Conservation (phyloP, 2,329 filamentous ascomycete species). For the Plenodomus lindquistii region DNA sequence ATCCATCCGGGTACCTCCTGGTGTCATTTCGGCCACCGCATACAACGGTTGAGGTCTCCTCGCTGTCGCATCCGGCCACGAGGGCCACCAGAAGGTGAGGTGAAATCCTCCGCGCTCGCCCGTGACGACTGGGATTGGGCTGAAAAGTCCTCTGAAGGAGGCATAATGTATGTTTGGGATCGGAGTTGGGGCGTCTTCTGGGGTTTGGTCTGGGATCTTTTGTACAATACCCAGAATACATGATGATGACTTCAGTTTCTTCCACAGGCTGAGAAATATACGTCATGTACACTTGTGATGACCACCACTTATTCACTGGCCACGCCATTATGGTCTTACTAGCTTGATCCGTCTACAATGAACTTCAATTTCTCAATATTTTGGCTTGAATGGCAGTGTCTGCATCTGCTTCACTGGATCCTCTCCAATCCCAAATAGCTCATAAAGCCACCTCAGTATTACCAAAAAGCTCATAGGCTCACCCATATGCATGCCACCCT, state of each 20-base stretch:
- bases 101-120: not conserved
- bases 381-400: conserved; percentile 53
- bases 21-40: conserved; percentile 3
- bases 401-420: conserved; percentile 51
- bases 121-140: not conserved
- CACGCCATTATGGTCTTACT: not conserved
- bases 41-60: not conserved
- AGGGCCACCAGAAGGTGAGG: not conserved
- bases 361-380: conserved; percentile 37
- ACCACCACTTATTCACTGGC: not conserved
- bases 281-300: not conserved
- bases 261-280: too few relatives aligned
- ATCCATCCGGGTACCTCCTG: conserved; percentile 1
- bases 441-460: conserved; percentile 55
- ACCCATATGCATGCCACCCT: conserved; percentile 54
- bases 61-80: not conserved
- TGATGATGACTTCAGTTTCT: too few relatives aligned
- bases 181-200: not conserved
- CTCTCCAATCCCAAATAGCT: conserved; percentile 50
- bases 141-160: not conserved
- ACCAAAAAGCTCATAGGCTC: conserved; percentile 55
- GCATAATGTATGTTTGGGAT: not conserved
- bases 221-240: not conserved
- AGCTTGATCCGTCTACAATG: not conserved
- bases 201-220: not conserved